Base-by-base conservation (phyloP, 306 rosid species). In the Acacia crassicarpa region DNA sequence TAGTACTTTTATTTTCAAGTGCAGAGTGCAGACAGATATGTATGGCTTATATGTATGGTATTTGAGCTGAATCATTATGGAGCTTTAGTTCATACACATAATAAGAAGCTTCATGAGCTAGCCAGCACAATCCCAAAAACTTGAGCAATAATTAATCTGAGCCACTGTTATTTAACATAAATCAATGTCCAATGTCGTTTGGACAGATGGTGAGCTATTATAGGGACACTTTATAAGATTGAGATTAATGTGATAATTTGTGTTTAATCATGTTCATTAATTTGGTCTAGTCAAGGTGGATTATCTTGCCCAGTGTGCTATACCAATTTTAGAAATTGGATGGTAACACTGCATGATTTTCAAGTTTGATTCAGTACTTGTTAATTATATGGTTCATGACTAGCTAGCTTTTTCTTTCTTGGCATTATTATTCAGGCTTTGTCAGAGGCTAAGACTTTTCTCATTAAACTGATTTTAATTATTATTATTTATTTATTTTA, bases 281-380 rank as follows among this genome's bases (percentile, higher is more conserved):
- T 87, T 87, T 87, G 73, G 97, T 87, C 83, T 32, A 89, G 91
- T 86, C 96, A 92, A 89, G 89, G 72, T 79, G 88, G 88, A 71
- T 91, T 89, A 87, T 85, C 92, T 81, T 83, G 59, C 67, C 86
- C 77, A 75, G 19, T 33, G 72, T 89, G 90, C 27, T 78, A 56
- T 83, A 69, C 91, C 86, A 82, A 76, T 78, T 46, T 69, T 77
- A 83, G 97, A 82, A 88, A 75, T 81, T 82, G 81, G 95, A 89
- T 83, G 83, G 58, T 38, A 62, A 89, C 85, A 83, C 81, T 86
- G 80, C 86, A 79, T 84, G 79, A 78, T 11, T 83, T 68, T 77
- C 78, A 51, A 85, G 80, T 75, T 82, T 22, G 74, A 43, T 81
- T 56, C 81, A 81, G 81, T 33, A 72, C 70, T 67, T 75, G 56